Conservation (phyloP, 2,329 filamentous ascomycete genomes). For the Ciborinia camelliae region DNA sequence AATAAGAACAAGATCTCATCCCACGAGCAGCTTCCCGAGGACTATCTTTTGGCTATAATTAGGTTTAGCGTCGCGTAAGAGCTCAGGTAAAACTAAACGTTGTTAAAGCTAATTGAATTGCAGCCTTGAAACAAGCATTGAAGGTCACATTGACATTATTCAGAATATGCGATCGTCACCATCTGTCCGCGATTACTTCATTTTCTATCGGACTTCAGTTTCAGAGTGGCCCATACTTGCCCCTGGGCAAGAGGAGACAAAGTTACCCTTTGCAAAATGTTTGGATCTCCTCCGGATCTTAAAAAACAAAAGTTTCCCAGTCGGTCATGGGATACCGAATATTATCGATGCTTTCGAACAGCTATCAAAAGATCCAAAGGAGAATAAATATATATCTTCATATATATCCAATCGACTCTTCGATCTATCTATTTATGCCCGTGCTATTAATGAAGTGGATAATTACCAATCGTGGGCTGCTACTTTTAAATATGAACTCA, state of each 20-base stretch:
- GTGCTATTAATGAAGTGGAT: background rate
- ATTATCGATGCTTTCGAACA: background rate
- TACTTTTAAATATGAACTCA: background rate
- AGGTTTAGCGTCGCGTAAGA: background rate
- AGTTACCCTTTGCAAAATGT: too few species aligned
- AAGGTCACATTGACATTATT: background rate
- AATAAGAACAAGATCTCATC: background rate
- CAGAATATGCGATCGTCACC: background rate
- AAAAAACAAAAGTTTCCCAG: too few species aligned
- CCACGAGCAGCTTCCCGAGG: background rate
- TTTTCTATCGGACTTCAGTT: too few species aligned
- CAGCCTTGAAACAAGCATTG: background rate
- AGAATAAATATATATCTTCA: background rate
- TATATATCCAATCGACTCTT: background rate
- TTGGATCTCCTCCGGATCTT: too few species aligned
- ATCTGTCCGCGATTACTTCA: too few species aligned
- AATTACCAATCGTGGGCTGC: conserved; percentile 2
- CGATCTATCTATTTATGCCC: background rate
- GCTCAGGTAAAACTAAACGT: rapidly evolving
- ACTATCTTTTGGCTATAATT: background rate
- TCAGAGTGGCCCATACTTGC: too few species aligned
- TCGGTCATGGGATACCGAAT: too few species aligned
- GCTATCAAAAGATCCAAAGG: background rate
- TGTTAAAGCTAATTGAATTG: background rate
- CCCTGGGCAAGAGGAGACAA: too few species aligned